These are phyloP conservation scores for Claviceps africana DNA, from an alignment of 2,329 filamentous ascomycete genomes.

Conservation along the genomic window DNA sequence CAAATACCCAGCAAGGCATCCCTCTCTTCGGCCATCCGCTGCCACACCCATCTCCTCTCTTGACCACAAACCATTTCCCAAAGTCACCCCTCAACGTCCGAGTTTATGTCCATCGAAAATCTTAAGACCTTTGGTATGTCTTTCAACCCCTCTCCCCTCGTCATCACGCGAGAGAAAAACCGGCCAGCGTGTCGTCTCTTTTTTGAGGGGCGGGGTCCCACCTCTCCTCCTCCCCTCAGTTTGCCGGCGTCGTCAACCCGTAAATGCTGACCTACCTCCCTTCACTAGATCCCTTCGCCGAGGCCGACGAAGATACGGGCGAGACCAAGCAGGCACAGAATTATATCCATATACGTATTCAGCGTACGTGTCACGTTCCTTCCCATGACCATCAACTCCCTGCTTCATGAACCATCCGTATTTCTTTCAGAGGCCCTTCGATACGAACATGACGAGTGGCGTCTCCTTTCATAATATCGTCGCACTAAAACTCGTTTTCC, in stretches of 20 bases:
- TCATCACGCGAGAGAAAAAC: not conserved
- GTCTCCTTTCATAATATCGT: not conserved
- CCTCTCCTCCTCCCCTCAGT: too few species aligned
- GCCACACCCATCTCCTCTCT: conserved; percentile 19
- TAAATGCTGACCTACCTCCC: not conserved
- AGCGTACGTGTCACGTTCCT: conserved; percentile 52
- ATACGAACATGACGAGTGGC: not conserved
- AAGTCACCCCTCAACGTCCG: conserved; percentile 49
- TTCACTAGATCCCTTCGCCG: conserved; percentile 92
- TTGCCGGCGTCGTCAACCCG: conserved; percentile 13
- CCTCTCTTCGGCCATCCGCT: conserved; percentile 35
- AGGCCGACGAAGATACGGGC: conserved; percentile 99
- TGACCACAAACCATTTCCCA: conserved; percentile 35
- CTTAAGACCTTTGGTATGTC: conserved; percentile 82
- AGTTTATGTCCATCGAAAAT: conserved; percentile 99
- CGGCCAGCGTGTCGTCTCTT: not conserved
- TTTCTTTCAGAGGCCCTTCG: not conserved
- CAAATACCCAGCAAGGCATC: conserved; percentile 28
- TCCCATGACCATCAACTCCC: not conserved
- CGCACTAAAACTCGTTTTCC: conserved; percentile 27
- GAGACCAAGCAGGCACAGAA: conserved; percentile 91
- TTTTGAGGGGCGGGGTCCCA: not conserved
- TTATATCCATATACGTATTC: conserved; percentile 99
- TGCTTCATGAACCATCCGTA: not conserved
- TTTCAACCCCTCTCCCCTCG: too few species aligned